phyloP scores from a whole-genome alignment of 2,329 filamentous ascomycete genomes.

The Verticillium longisporum region DNA sequence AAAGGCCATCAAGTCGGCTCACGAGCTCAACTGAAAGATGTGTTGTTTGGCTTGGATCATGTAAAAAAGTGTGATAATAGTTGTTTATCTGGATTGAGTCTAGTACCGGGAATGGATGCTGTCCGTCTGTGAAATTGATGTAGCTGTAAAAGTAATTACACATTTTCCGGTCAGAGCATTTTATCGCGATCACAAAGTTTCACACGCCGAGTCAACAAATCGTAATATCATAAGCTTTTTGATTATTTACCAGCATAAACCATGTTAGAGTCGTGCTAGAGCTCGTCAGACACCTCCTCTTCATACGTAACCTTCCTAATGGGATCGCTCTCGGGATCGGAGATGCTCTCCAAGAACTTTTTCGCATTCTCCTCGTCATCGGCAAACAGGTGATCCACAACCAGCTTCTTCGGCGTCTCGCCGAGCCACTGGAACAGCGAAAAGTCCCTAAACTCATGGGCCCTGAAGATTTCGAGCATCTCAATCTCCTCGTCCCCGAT shows the following conservation, averaged over 20 bases:
- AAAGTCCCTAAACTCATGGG: constrained; percentile 66
- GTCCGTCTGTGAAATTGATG: too few relatives aligned
- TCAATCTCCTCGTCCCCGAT: constrained; percentile 69
- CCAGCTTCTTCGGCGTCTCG: constrained; percentile 60
- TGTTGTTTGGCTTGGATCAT: not conserved
- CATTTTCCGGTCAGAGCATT: too few relatives aligned
- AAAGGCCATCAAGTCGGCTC: constrained; percentile 31
- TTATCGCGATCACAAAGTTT: too few relatives aligned
- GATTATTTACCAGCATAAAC: too few relatives aligned
- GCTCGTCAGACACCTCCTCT: constrained; percentile 1
- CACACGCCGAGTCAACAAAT: too few relatives aligned
- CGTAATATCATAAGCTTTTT: too few relatives aligned
- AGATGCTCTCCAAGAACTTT: constrained; percentile 55
- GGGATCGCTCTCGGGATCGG: constrained; percentile 54
- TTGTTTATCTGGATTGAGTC: too few relatives aligned
- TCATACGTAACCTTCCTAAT: constrained; percentile 27
- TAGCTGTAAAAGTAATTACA: too few relatives aligned
- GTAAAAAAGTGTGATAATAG: not conserved
- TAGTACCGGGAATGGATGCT: not conserved
- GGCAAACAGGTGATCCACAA: constrained; percentile 59
- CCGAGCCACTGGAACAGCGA: constrained; percentile 71
- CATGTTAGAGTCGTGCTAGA: not conserved
- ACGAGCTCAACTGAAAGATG: constrained; percentile 26
- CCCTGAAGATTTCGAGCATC: constrained; percentile 69
- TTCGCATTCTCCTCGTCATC: constrained; percentile 53